A percentile compares a stretch with the other conserved stretches of the same genome.
phyloP scores from a whole-genome alignment of 164 flowering plant genomes.

The Vitis labrusca region DNA sequence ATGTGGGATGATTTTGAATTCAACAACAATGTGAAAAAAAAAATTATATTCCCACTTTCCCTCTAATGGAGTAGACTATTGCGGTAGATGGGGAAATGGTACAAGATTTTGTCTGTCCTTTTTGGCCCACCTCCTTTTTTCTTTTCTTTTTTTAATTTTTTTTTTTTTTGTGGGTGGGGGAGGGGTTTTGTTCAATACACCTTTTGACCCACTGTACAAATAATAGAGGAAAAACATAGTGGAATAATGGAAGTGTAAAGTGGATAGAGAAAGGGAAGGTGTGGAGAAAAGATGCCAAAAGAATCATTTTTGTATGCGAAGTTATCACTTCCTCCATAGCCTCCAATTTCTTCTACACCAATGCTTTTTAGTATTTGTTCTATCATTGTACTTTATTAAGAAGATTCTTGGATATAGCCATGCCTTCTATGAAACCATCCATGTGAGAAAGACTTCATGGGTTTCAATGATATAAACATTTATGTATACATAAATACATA shows the following conservation, averaged over 20 bases:
- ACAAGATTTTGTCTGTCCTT: constrained; percentile 6
- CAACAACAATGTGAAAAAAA: too few relatives aligned
- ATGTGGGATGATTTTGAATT: too few relatives aligned
- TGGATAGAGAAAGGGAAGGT: constrained; percentile 9
- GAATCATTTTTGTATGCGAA: background rate
- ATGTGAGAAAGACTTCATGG: background rate
- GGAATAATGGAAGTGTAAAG: background rate
- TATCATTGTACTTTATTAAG: background rate
- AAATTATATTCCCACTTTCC: too few relatives aligned
- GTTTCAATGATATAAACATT: too few relatives aligned
- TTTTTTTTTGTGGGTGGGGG: background rate
- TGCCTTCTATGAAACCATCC: background rate
- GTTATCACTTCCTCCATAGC: background rate
- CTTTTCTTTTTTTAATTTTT: too few relatives aligned
- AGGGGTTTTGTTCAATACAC: background rate
- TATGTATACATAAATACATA: too few relatives aligned
- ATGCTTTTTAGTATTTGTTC: constrained; percentile 11
- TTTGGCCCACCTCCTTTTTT: constrained; percentile 1
- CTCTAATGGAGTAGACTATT: too few relatives aligned
- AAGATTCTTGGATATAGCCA: constrained; percentile 4
- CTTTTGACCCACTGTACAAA: background rate
- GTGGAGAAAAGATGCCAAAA: constrained; percentile 17
- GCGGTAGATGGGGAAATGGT: background rate
- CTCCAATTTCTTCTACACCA: constrained; percentile 13
- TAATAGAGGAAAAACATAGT: background rate